Evolutionary conservation across 495 filamentous ascomycete species (phyloP).

Genomic region (Glonium stellatum): DNA sequence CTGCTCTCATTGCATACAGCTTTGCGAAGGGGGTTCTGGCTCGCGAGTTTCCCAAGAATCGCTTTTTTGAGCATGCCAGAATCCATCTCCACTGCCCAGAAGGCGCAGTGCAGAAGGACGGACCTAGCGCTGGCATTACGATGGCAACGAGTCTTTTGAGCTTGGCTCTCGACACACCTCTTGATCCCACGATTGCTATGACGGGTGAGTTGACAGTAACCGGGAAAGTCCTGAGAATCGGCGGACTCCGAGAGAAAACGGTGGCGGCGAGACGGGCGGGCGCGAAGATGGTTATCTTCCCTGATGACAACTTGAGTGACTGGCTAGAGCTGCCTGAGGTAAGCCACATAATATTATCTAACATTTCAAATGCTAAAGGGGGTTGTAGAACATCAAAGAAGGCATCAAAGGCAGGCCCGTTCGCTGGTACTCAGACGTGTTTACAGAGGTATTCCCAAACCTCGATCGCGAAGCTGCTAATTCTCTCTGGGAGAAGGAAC

Average conservation of each 20-base stretch:
- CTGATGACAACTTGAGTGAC: slow-evolving; percentile 86
- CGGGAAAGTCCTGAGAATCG: slow-evolving; percentile 93
- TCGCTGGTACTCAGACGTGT: slow-evolving; percentile 91
- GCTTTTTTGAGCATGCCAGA: slow-evolving; percentile 93
- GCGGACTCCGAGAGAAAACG: slow-evolving; percentile 96
- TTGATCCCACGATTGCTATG: slow-evolving; percentile 91
- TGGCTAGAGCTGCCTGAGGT: slow-evolving; percentile 98
- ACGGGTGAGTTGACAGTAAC: slow-evolving; percentile 97
- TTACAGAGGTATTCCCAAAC: slow-evolving; percentile 79
- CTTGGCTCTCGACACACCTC: slow-evolving; percentile 66
- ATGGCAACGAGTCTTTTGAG: slow-evolving; percentile 91
- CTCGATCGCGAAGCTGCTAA: slow-evolving; percentile 68
- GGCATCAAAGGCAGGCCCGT: slow-evolving; percentile 84
- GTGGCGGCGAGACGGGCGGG: slow-evolving; percentile 91
- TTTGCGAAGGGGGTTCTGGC: slow-evolving; percentile 89
- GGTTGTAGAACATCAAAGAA: slow-evolving; percentile 84
- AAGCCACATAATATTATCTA: slow-evolving; percentile 35
- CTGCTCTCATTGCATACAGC: slow-evolving; percentile 85
- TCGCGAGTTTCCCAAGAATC: slow-evolving; percentile 74
- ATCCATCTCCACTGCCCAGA: slow-evolving; percentile 97
- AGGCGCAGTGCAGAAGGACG: slow-evolving; percentile 94
- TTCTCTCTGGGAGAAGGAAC: slow-evolving; percentile 64
- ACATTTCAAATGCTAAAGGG: slow-evolving; percentile 34
- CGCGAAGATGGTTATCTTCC: slow-evolving; percentile 93
- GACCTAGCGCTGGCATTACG: slow-evolving; percentile 88